phyloP scores from a whole-genome alignment of 2,329 filamentous ascomycete genomes.

The Ascochyta viciae-villosae region DNA sequence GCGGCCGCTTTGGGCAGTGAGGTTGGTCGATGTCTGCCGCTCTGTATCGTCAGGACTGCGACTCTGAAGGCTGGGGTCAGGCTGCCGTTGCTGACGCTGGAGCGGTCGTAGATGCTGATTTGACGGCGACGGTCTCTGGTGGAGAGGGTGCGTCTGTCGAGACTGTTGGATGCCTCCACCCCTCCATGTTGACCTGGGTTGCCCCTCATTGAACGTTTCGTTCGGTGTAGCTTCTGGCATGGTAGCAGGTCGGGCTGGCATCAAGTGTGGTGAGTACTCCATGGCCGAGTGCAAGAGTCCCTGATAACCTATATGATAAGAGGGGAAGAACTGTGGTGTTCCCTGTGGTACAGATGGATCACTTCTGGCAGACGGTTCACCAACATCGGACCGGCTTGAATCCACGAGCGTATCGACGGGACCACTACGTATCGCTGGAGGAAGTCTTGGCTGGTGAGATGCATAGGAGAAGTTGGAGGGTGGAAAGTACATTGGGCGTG shows the following conservation, averaged over 20 bases:
- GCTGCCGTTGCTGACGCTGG: not conserved
- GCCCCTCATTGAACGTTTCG: not conserved
- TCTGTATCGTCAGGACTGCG: conserved; percentile 14
- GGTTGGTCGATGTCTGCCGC: conserved; percentile 20
- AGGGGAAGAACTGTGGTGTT: conserved; percentile 5
- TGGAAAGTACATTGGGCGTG: conserved; percentile 20
- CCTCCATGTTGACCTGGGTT: conserved; percentile 9
- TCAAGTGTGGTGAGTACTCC: not conserved
- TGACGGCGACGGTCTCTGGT: conserved; percentile 24
- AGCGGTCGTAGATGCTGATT: conserved; percentile 17
- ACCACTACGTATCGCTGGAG: conserved; percentile 27
- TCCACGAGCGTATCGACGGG: conserved; percentile 11
- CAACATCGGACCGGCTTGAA: conserved; percentile 9
- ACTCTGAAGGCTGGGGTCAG: not conserved
- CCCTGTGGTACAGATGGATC: conserved; percentile 16
- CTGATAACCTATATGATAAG: conserved; percentile 9
- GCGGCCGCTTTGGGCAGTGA: conserved; percentile 25
- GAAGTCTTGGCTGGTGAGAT: conserved; percentile 21
- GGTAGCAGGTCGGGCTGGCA: not conserved
- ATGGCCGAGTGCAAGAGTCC: conserved; percentile 3
- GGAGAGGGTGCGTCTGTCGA: conserved; percentile 21
- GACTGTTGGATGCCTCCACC: conserved; percentile 13
- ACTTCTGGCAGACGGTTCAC: conserved; percentile 7
- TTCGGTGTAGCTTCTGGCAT: not conserved
- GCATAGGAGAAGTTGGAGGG: conserved; percentile 15